Evolutionary conservation across 768 basidiomycete species (phyloP).

Genomic region (Boletus sp.): DNA sequence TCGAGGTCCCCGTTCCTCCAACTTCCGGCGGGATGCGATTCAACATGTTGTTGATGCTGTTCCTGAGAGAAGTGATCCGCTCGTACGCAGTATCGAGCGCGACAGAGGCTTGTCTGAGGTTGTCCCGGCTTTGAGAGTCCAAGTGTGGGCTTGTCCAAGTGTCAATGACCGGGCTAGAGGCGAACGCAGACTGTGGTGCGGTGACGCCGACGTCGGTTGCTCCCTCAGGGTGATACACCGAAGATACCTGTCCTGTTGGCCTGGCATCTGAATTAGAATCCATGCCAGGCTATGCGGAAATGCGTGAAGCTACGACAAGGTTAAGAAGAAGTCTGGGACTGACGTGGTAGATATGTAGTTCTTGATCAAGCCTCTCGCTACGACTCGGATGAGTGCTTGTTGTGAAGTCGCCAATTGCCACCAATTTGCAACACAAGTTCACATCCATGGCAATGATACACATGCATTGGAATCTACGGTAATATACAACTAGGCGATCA

Average conservation of each 20-base stretch:
- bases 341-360: not conserved
- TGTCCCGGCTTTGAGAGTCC: slow-evolving; percentile 33
- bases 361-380: not conserved
- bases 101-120: slow-evolving; percentile 49
- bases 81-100: slow-evolving; percentile 54
- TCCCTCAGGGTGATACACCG: slow-evolving; percentile 11
- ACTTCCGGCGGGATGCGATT: slow-evolving; percentile 39
- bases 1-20: slow-evolving; percentile 6
- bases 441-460: slow-evolving; percentile 5
- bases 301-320: not conserved
- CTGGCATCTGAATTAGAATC: slow-evolving; percentile 14
- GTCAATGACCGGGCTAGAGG: slow-evolving; percentile 5
- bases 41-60: slow-evolving; percentile 45
- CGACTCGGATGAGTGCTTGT: no score
- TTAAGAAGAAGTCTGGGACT: not conserved
- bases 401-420: no score
- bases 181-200: slow-evolving; percentile 5
- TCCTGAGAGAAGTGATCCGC: slow-evolving; percentile 54
- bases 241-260: slow-evolving; percentile 8
- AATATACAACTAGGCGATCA: slow-evolving; percentile 11
- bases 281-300: slow-evolving; percentile 15
- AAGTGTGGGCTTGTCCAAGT: slow-evolving; percentile 12
- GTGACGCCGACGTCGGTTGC: slow-evolving; percentile 7
- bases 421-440: not conserved
- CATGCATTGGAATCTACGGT: slow-evolving; percentile 7